A percentile compares a stretch with the other conserved stretches of the same genome.
These are phyloP conservation scores for Podaxis carcinomalis DNA, from an alignment of 768 basidiomycete species.

Conservation along the genomic window DNA sequence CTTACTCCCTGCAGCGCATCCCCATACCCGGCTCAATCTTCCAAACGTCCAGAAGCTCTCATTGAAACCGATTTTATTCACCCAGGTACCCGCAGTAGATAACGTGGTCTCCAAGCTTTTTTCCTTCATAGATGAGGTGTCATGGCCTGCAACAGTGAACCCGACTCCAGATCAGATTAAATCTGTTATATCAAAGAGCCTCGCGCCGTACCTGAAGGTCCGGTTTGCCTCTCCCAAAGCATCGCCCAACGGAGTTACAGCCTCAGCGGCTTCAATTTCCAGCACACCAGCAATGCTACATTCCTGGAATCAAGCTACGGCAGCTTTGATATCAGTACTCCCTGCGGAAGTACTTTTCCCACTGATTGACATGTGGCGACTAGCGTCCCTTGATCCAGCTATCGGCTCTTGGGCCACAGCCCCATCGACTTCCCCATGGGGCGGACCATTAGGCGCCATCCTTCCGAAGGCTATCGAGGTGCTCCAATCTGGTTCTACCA, in stretches of 20 bases:
- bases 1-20: conserved; percentile 53
- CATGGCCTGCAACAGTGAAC: conserved; percentile 27
- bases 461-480: conserved; percentile 38
- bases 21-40: conserved; percentile 58
- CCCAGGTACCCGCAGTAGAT: conserved; percentile 66
- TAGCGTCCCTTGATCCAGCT: conserved; percentile 63
- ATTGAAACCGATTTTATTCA: conserved; percentile 72
- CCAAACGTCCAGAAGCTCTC: conserved; percentile 60
- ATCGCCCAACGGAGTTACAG: conserved; percentile 13
- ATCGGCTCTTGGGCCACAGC: conserved; percentile 49
- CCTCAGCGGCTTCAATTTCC: conserved; percentile 18
- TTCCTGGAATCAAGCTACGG: conserved; percentile 46
- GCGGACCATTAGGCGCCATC: conserved; percentile 41
- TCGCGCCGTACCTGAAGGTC: conserved; percentile 64
- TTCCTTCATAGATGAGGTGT: conserved; percentile 52
- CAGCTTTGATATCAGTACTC: conserved; percentile 39
- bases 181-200: conserved; percentile 37
- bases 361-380: conserved; percentile 76
- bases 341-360: conserved; percentile 66
- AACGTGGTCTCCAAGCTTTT: conserved; percentile 57
- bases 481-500: conserved; percentile 23
- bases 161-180: conserved; percentile 40
- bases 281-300: conserved; percentile 36
- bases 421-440: conserved; percentile 16
- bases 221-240: conserved; percentile 36